phyloP scores from a whole-genome alignment of 352 stramenopile species.

The Thraustochytrium sp. region DNA sequence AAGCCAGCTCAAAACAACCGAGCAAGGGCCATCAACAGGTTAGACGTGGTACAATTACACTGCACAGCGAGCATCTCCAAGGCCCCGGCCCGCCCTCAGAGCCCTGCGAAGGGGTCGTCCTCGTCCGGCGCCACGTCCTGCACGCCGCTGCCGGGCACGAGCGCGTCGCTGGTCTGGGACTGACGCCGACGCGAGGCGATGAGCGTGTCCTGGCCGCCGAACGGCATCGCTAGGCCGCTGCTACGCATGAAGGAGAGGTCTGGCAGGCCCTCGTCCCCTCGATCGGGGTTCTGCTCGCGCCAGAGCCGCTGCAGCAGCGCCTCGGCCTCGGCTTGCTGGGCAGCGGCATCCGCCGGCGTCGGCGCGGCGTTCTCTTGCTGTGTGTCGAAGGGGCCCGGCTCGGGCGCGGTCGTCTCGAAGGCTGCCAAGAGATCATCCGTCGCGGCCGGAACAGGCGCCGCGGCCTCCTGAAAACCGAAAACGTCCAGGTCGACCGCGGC shows the following conservation, averaged over 20 bases:
- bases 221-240: background rate
- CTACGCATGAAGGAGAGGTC: conserved; percentile 1
- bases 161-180: too few species aligned
- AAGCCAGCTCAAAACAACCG: too few species aligned
- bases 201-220: too few species aligned
- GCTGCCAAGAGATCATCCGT: background rate
- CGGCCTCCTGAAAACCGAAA: background rate
- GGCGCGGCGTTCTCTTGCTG: too few species aligned
- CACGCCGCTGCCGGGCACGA: too few species aligned
- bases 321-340: background rate
- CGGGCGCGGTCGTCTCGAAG: too few species aligned
- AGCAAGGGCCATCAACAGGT: too few species aligned
- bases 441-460: background rate
- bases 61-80: too few species aligned
- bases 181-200: too few species aligned
- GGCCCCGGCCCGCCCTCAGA: background rate
- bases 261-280: background rate
- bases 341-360: too few species aligned
- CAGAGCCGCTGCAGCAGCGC: background rate
- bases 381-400: too few species aligned
- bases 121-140: background rate
- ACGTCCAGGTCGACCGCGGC: background rate
- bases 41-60: too few species aligned
- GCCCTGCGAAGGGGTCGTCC: background rate
- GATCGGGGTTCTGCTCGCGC: background rate